Percentiles rank a stretch among this genome's conserved stretches.
Conservation (phyloP, 345 rosid species). For the Salix suchowensis region DNA sequence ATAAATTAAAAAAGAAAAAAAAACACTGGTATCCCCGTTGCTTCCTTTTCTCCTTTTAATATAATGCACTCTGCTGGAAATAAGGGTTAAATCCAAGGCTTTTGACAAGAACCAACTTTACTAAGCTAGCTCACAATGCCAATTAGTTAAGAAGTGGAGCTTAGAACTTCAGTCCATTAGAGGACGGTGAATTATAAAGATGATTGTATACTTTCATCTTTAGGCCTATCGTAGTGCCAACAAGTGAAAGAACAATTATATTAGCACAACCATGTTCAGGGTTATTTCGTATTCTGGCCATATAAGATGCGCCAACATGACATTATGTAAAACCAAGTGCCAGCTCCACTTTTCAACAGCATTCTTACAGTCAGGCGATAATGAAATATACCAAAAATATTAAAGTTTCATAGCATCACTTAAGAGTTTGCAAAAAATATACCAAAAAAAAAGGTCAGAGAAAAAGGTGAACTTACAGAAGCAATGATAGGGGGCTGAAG, state of each 20-base stretch:
- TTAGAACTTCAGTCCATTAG: not conserved
- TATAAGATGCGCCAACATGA: not conserved
- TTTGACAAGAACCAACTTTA: not conserved
- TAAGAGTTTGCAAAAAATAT: not conserved
- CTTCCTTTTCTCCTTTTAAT: not conserved
- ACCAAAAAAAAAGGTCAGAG: not conserved
- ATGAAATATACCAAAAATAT: too few species aligned
- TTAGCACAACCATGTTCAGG: not conserved
- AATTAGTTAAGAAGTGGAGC: not conserved
- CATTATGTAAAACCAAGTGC: not conserved
- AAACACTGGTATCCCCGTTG: not conserved
- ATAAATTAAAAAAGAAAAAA: too few species aligned
- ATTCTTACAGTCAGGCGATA: not conserved
- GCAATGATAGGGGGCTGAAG: slow-evolving; percentile 93
- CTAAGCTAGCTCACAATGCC: not conserved
- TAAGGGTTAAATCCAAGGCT: not conserved
- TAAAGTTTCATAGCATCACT: not conserved
- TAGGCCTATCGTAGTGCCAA: not conserved
- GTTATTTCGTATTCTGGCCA: not conserved
- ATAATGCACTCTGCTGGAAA: not conserved
- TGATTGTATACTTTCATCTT: not conserved
- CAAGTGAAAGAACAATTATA: not conserved
- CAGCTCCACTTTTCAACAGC: not conserved
- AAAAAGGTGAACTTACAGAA: slow-evolving; percentile 54
- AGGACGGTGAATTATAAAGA: not conserved